A percentile compares a stretch with the other conserved stretches of the same genome.
Evolutionary conservation across 805 yeast species (phyloP).

Genomic region (Hermanozyma aechmeae): DNA sequence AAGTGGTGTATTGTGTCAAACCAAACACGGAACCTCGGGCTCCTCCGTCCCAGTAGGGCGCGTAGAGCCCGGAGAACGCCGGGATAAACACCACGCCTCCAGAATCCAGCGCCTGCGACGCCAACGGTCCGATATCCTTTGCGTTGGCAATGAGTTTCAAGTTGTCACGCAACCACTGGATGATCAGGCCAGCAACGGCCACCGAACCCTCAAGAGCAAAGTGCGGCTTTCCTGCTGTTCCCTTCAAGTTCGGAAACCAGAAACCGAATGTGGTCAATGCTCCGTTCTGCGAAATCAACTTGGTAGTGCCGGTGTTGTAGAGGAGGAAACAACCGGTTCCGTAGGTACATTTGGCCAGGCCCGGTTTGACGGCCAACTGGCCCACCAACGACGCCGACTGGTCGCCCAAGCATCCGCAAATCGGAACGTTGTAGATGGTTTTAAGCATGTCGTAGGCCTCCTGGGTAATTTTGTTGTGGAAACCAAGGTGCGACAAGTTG

Average conservation of each 20-base stretch:
- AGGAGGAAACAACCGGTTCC: slow-evolving; percentile 93
- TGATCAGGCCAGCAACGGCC: slow-evolving; percentile 91
- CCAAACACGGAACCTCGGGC: slow-evolving; percentile 93
- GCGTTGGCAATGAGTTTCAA: slow-evolving; percentile 73
- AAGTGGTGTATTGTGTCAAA: slow-evolving; percentile 84
- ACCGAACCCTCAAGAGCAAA: slow-evolving; percentile 93
- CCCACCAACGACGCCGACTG: slow-evolving; percentile 93
- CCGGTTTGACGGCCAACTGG: slow-evolving; percentile 74
- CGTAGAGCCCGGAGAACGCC: slow-evolving; percentile 87
- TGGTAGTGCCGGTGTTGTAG: slow-evolving; percentile 73
- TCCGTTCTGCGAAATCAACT: slow-evolving; percentile 69
- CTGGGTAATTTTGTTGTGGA: slow-evolving; percentile 41
- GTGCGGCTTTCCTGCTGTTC: slow-evolving; percentile 50
- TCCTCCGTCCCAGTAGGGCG: slow-evolving; percentile 93
- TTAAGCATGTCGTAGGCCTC: slow-evolving; percentile 42
- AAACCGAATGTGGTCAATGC: slow-evolving; percentile 84
- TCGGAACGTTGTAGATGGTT: slow-evolving; percentile 54
- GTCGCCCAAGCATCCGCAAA: slow-evolving; percentile 89
- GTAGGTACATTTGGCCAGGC: slow-evolving; percentile 89
- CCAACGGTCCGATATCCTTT: slow-evolving; percentile 84
- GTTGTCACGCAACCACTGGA: slow-evolving; percentile 91
- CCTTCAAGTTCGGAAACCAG: slow-evolving; percentile 67
- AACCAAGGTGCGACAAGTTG: slow-evolving; percentile 40
- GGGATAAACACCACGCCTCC: slow-evolving; percentile 95
- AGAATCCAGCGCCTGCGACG: slow-evolving; percentile 67